Evolutionary conservation across 139 green algal species (phyloP), one percentile per base, ranked within the genome.

Genomic region (Cymbomonas tetramitiformis): DNA sequence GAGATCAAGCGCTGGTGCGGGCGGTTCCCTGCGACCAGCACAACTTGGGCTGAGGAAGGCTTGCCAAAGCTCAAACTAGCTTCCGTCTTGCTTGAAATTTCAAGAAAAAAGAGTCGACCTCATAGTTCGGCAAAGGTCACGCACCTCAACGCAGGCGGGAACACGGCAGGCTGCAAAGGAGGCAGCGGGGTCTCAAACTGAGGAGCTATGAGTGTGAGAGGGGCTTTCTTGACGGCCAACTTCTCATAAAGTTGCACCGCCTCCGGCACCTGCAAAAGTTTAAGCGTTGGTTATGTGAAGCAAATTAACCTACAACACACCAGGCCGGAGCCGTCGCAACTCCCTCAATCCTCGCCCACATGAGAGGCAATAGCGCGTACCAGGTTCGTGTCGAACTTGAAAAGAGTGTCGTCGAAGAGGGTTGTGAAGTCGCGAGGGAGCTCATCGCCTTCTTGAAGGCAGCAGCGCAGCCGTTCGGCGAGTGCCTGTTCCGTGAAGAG

Each of bases 181-280:
- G 84, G 84, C 55, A 91, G 71, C 26, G 84, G 84, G 33, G 67
- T 77, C 62, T 90, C 82, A 56, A 90, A 90, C 38, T 78, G 64
- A 0, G 82, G 82, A 19, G 71, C 59, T 51, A 90, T 87, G 33
- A 90, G 76, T 31, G 58, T 67, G 19, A 88, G 70, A 5, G 74
- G 68, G 7, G 51, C 62, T 57, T 83, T 82, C 40, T 63, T 65
- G 23, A 86, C 72, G 24, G 46, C 60, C 7, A 88, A 74, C 70
- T 80, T 74, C 7, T 68, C 60, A 51, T 86, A 88, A 50, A 86
- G 57, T 1, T 47, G 46, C 5, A 79, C 64, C 0, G 67, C 70
- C 56, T 75, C 60, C 4, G 60, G 62, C 18, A 68, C n/a, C n/a
- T n/a, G n/a, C n/a, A n/a, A n/a, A n/a, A n/a, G n/a, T n/a, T n/a